Percentiles rank a stretch among this genome's conserved stretches.
Conservation (phyloP, 768 basidiomycete genomes). For the Ramaria rubella region DNA sequence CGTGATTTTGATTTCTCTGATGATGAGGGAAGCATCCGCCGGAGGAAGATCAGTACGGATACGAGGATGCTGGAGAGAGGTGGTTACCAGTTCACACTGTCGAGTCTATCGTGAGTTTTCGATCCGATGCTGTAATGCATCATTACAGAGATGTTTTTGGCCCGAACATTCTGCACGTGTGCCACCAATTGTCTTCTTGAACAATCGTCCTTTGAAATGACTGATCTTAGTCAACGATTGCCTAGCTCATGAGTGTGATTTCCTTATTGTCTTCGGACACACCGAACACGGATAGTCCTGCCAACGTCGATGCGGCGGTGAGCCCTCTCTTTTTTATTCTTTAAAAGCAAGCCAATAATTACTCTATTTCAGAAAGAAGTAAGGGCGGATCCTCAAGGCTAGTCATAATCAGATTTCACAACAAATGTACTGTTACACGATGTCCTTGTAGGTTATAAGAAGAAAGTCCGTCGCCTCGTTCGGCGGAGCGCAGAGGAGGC, state of each 20-base stretch:
- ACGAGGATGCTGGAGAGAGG: conserved; percentile 93
- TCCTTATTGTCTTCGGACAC: conserved; percentile 89
- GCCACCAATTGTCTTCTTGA: neutral
- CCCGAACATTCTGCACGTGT: neutral
- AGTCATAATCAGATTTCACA: conserved; percentile 15
- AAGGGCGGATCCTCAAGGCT: conserved; percentile 56
- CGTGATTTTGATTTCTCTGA: neutral
- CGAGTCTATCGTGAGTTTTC: conserved; percentile 77
- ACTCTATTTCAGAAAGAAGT: conserved; percentile 49
- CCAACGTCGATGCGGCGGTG: conserved; percentile 88
- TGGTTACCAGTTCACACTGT: conserved; percentile 98
- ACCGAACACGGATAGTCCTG: conserved; percentile 89
- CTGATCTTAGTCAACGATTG: neutral
- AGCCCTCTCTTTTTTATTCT: conserved; percentile 10
- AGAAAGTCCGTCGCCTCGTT: conserved; percentile 89
- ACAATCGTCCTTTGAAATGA: neutral
- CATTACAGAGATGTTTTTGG: neutral
- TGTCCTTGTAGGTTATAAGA: conserved; percentile 67
- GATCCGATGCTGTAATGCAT: neutral
- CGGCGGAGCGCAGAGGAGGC: conserved; percentile 86
- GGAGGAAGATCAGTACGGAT: conserved; percentile 94
- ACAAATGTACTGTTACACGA: neutral
- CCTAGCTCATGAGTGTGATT: conserved; percentile 90
- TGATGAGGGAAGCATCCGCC: conserved; percentile 69
- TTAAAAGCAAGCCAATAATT: neutral